Base-by-base conservation (phyloP, 331 rosid genomes). In the Spiraea crenata region DNA sequence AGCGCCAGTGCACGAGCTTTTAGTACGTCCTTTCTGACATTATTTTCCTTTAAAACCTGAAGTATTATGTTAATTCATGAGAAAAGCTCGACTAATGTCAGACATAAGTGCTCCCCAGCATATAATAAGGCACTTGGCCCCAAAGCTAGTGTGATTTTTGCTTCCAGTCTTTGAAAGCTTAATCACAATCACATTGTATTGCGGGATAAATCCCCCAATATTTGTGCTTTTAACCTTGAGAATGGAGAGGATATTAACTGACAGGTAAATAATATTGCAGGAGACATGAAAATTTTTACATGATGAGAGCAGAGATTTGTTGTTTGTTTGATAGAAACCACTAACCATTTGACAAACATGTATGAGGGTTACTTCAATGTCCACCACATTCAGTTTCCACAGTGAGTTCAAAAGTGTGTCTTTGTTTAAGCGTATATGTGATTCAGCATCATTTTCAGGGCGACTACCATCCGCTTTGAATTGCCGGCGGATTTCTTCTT, bases 321-420 rank as follows among this genome's bases (percentile, higher is more conserved):
- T 14, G 12, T 6, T 60, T 8, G 41, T 41, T 31, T 41, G 35
- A 42, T 25, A 48, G 54, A 54, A 41, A 63, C 63, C 44, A 20
- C 78, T 55, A 19, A 93, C 99, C 95, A 83, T 85, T 79, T 93
- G 99, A 74, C 96, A 93, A 82, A 93, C 96, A 64, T 86, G 90
- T 67, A 84, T 68, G 67, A 93, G 91, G 17, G 99, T 93, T 67
- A 87, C 84, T 91, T 93, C 99, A 68, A 93, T 83, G 82, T 93
- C 96, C 37, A 91, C 93, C 44, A 89, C 96, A 76, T 93, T 93
- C 80, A 93, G 78, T 80, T 89, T 93, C 99, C 97, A 93, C 81
- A 91, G 73, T 7, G 99, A 91, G 82, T 71, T 91, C 80, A 89
- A 77, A 76, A 87, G 60, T 8, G 95, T 89, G 68, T 89, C 96